Evolutionary conservation across 257 asterid species (phyloP).

Genomic region (Verbascum thapsus): DNA sequence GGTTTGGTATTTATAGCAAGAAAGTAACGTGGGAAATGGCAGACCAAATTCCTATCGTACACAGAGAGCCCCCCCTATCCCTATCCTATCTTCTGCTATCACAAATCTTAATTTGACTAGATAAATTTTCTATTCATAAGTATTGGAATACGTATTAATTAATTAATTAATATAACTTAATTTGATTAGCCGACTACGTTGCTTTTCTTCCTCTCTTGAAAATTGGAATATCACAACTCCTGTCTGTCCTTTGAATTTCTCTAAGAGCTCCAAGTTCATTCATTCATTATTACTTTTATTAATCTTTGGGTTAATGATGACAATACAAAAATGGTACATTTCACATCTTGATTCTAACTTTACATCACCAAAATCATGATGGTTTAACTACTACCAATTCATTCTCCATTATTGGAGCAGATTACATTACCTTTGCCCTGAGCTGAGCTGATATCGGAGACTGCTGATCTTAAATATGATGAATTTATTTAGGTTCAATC

Average conservation of each 20-base stretch:
- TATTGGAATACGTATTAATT: too few species aligned
- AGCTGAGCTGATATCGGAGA: too few species aligned
- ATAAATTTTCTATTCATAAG: not conserved
- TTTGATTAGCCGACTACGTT: conserved; percentile 47
- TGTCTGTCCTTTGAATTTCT: too few species aligned
- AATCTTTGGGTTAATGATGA: conserved; percentile 13
- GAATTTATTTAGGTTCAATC: too few species aligned
- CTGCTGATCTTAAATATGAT: too few species aligned
- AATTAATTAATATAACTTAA: too few species aligned
- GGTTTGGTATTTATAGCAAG: conserved; percentile 39
- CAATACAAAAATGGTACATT: not conserved
- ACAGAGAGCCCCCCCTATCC: conserved; percentile 36
- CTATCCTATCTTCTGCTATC: too few species aligned
- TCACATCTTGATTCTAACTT: not conserved
- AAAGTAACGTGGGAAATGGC: conserved; percentile 35
- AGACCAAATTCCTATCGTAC: conserved; percentile 31
- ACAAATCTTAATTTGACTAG: conserved; percentile 33
- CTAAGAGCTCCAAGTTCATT: too few species aligned
- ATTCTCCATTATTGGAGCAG: too few species aligned
- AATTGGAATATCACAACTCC: conserved; percentile 24
- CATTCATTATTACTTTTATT: conserved; percentile 11
- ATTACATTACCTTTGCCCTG: too few species aligned
- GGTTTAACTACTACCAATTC: not conserved
- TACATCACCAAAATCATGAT: not conserved
- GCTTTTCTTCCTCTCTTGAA: conserved; percentile 30